Evolutionary conservation across 495 filamentous ascomycete genomes (phyloP).

Genomic region (Penicillium mononematosum): DNA sequence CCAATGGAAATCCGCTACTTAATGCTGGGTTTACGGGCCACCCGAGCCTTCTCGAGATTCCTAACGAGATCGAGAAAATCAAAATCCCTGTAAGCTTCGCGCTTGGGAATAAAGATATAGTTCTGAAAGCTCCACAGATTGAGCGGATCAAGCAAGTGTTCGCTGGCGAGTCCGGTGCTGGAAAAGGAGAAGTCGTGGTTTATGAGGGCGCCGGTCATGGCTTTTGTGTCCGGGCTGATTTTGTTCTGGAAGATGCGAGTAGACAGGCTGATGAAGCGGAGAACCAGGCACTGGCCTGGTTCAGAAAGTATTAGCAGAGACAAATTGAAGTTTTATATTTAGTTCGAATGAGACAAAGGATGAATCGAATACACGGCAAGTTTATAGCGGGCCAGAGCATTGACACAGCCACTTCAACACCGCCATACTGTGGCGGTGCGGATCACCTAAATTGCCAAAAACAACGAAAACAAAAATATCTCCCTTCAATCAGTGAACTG

Average conservation of each 20-base stretch:
- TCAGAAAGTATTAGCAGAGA: neutral
- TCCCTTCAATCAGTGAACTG: slow-evolving; percentile 13
- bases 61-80: slow-evolving; percentile 54
- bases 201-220: slow-evolving; percentile 59
- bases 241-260: slow-evolving; percentile 39
- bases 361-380: neutral
- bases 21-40: slow-evolving; percentile 57
- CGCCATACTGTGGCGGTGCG: neutral
- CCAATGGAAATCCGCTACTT: slow-evolving; percentile 38
- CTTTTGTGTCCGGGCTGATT: slow-evolving; percentile 57
- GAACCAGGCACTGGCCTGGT: slow-evolving; percentile 1
- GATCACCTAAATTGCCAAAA: neutral
- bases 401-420: neutral
- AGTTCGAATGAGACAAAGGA: neutral
- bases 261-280: slow-evolving; percentile 24
- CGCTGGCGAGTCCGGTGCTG: neutral
- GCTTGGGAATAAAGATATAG: slow-evolving; percentile 41
- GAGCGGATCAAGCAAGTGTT: neutral
- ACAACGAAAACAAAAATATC: slow-evolving; percentile 19
- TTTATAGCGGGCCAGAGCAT: too few species aligned
- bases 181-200: slow-evolving; percentile 49
- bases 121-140: neutral
- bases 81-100: slow-evolving; percentile 54
- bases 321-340: neutral
- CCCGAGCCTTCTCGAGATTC: slow-evolving; percentile 51